Base-by-base conservation (phyloP, 225 moss, liverwort and hornwort genomes). In the Antitrichia curtipendula region DNA sequence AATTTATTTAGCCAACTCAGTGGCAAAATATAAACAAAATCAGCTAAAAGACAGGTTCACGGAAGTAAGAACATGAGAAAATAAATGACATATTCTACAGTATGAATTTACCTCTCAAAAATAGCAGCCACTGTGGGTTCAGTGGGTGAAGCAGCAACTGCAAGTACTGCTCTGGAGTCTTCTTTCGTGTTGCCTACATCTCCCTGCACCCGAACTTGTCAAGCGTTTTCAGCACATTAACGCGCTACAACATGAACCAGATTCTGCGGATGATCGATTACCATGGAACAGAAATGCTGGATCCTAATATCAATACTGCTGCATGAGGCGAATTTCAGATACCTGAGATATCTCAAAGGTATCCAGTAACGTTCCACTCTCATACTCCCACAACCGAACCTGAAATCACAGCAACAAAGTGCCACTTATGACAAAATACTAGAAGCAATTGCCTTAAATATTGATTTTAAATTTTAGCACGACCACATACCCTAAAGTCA, bases 311-410 rank as follows among this genome's bases (percentile, higher is more conserved):
- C 31, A 65, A 87, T 70, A 64, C 52, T 32, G 72, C 52, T 78
- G 70, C 31, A 78, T 65, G 59, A 82, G 89, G 50, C 43, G 57
- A 87, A 60, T 52, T 85, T 56, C 84, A 83, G 85, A 92, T 95
- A 93, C 93, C 90, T 95, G 89, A 59, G 58, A 52, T 79, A 91
- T 90, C 86, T 95, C 91, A 83, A 92, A 96, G 11, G 91, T 85
- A 85, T 96, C 95, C 69, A 97, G 81, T 78, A 95, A 91, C 16
- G 89, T 87, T 86, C 98, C 97, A 75, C 84, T 95, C 87, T 93
- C 91, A 71, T 94, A 94, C 75, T 96, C 92, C 98, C 97, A 98
- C 91, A 98, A 83, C 85, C 98, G 93, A 86, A 98, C 88, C 95
- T 98, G 90, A 59, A 74, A 85, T 82, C 70, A 85, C 69, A 87